phyloP scores from a whole-genome alignment of 805 yeast genomes.

The Zygosaccharomyces kombuchaensis region DNA sequence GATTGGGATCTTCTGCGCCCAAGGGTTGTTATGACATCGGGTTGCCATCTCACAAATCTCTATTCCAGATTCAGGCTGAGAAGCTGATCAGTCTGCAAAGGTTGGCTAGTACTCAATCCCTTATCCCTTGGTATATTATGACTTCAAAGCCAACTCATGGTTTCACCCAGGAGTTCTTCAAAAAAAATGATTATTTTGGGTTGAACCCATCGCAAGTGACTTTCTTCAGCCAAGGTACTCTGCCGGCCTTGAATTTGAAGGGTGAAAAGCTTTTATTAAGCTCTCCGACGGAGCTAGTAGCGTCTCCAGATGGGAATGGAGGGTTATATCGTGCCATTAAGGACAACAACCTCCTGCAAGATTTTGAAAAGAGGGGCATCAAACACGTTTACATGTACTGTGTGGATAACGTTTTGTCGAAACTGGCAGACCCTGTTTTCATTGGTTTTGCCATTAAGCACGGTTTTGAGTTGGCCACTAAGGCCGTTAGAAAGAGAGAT shows the following conservation, averaged over 20 bases:
- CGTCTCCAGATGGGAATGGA: conserved; percentile 98
- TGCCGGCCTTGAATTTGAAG: conserved; percentile 76
- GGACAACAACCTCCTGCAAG: conserved; percentile 60
- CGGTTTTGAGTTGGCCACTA: conserved; percentile 74
- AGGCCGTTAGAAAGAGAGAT: conserved; percentile 89
- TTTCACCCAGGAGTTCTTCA: conserved; percentile 70
- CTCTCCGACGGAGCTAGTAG: conserved; percentile 52
- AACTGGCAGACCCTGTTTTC: conserved; percentile 84
- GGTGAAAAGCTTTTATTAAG: conserved; percentile 70
- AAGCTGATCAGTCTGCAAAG: conserved; percentile 61
- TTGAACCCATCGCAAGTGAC: conserved; percentile 52
- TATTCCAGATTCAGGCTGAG: conserved; percentile 93
- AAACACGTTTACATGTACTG: conserved; percentile 95
- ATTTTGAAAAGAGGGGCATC: conserved; percentile 62
- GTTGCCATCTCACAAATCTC: conserved; percentile 75
- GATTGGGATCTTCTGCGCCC: conserved; percentile 85
- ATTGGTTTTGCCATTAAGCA: conserved; percentile 77
- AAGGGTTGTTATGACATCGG: conserved; percentile 92
- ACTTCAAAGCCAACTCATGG: conserved; percentile 83
- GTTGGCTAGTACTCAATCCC: conserved; percentile 18
- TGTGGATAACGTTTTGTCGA: conserved; percentile 89
- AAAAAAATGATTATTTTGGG: conserved; percentile 64
- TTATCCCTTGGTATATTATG: conserved; percentile 87
- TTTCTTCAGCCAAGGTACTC: conserved; percentile 91
- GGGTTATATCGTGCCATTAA: conserved; percentile 85